Evolutionary conservation across 345 rosid species (phyloP), one percentile per base, ranked within the genome.

Genomic region (Toxicodendron radicans): DNA sequence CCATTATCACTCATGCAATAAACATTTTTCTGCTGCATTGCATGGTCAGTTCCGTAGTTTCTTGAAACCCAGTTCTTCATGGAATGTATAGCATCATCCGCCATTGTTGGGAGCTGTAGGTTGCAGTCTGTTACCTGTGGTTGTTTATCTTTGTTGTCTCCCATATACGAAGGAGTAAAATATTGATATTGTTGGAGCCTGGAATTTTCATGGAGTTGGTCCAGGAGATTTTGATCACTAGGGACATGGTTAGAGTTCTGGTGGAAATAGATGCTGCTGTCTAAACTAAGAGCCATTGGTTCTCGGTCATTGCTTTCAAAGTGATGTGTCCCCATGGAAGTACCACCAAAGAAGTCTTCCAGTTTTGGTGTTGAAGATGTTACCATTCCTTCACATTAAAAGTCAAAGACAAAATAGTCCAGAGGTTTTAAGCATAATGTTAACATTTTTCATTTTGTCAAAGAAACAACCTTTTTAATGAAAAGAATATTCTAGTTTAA

Each of bases 321-420:
- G 58, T 90, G 92, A 83, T 92, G 95, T 86, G 89, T 79, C 89
- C 91, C 88, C 84, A 88, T 84, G 18, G 84, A 51, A 80, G 91
- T 80, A 75, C 84, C 85, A 12, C 89, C 95, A 82, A 94, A 92
- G 84, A 94, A 92, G 84, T 94, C 94, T 78, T 94, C 98, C 81
- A 89, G 88, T 76, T 90, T 92, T 73, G 98, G 97, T 53, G 94
- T 80, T 84, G 92, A 74, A 73, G 74, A 80, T 77, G 84, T 79
- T 32, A 57, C 85, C 83, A 83, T 81, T 70, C 85, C 87, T 89
- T 74, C 85, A 77, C 74, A 65, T 58, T 61, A 58, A 58, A 78
- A 75, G 75, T 80, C 69, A 80, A 81, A 78, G 52, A 68, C 74
- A 80, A 57, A 80, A 69, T 27, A 68, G 64, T 48, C 69, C 68